Base-by-base conservation (phyloP, 352 stramenopile genomes). In the Phytophthora uliginosa region DNA sequence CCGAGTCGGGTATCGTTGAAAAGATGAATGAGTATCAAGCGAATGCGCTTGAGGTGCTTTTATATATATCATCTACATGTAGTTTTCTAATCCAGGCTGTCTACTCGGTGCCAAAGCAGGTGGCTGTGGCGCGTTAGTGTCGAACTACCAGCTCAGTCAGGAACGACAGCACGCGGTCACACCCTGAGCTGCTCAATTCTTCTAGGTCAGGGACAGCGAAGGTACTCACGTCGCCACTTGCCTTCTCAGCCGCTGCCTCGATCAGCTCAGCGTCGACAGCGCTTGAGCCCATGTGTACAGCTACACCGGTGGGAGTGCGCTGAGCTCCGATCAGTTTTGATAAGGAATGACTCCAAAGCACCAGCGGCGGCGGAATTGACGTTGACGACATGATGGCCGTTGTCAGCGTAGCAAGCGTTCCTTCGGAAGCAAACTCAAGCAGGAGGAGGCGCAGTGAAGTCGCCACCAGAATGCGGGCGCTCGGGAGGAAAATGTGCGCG, bases 391-490 rank as follows among this genome's bases (percentile, higher is more conserved):
- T 80, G 38, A 80, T 75, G 4, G 73, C 73, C 31, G 73, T 76
- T 62, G 73, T 77, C 18, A 79, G 28, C 10, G 72, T 66, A 42
- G 72, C 72, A 31, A 79, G 56, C 17, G 72, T 76, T 76, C 72
- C 72, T 67, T 69, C 72, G 1, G 72, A 69, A 7, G 57, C 72
- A 13, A 79, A 79, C 45, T 76, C 67, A 22, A 79, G 72, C 24
- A 79, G 28, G 15, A 96, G 79, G 38, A 95, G 79, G 45, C 93
- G 88, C 58, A 94, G 78, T 10, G 90, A 94, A 1, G 85, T 96
- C 12, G 82, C 87, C 3, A 96, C 71, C n/a, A 96, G 51, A 4
- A 86, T 88, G 17, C 90, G 85, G 42, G 75, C 84, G 13, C 73
- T 55, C 1, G 88, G 88, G 2, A 96, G 56, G 56, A 95, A 91